Evolutionary conservation across 106 monocot species (phyloP).

Genomic region (Narthecium ossifragum): DNA sequence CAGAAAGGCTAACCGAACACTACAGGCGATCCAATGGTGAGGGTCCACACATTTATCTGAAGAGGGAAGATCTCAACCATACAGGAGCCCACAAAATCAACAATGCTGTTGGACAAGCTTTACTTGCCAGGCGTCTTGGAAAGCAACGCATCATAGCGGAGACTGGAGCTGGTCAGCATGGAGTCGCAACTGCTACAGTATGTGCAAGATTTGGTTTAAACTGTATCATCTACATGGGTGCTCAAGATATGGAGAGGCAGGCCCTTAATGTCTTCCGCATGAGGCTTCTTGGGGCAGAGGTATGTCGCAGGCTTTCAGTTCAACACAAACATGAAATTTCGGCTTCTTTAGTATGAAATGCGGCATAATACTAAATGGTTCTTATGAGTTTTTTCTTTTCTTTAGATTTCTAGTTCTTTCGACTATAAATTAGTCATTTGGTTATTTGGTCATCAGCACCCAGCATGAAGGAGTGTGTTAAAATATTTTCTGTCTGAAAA

Average conservation of each 20-base stretch:
- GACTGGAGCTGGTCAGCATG: constrained; percentile 82
- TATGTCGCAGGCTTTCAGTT: no score
- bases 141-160: constrained; percentile 85
- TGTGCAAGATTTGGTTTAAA: constrained; percentile 69
- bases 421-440: no score
- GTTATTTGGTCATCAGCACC: no score
- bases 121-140: constrained; percentile 68
- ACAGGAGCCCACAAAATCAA: constrained; percentile 89
- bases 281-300: constrained; percentile 83
- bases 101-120: constrained; percentile 70
- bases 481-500: no score
- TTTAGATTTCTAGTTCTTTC: no score
- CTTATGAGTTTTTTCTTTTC: no score
- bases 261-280: constrained; percentile 72
- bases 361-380: no score
- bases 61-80: constrained; percentile 84
- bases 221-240: constrained; percentile 82
- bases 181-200: constrained; percentile 75
- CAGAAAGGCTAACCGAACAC: constrained; percentile 60
- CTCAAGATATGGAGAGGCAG: constrained; percentile 82
- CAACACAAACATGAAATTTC: no score
- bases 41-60: constrained; percentile 68
- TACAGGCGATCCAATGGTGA: constrained; percentile 47
- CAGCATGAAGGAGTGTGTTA: no score
- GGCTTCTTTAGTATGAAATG: no score